Evolutionary conservation across 768 basidiomycete genomes (phyloP), one percentile per base, ranked within the genome.

Genomic region (Termitomyces sp.): DNA sequence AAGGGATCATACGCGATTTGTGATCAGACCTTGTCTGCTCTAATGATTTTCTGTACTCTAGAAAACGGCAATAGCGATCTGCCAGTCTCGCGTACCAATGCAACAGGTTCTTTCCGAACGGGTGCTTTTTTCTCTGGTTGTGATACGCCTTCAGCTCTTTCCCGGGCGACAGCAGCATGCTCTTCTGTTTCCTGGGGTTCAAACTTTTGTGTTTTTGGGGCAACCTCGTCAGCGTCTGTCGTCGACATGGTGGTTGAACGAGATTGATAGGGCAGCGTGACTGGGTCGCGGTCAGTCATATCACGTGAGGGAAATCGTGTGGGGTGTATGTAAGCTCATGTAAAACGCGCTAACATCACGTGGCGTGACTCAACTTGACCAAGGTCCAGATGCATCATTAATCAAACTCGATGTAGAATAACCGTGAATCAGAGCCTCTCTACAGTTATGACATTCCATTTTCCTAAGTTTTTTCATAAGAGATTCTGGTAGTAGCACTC

Each of bases 41-140:
- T 94, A 61, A 93, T 77, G 47, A 94, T 91, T 72, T 78, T 85
- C 68, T 92, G 91, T 40, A 95, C 87, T 58, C 89, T 80, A 2
- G 88, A 75, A 52, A 89, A 77, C 0, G 93, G 93, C 45, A 94
- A 72, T 21, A 88, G 59, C 1, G 91, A 85, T 63, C 85, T 92
- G 34, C 93, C 92, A 32, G 67, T 67, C 56, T 72, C 73, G 39
- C 75, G 66, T 14, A 60, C 64, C 25, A 67, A 45, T 10, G 54
- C 57, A 16, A 64, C 60, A 27, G 67, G 63, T 42, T 70, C 70
- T 54, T 67, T 69, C 57, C 59, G 63, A 47, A 65, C 28, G 4
- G 47, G 64, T 44, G 61, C 57, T 59, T 68, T 70, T 62, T 71
- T 71, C 43, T 57, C 58, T 27, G 59, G 50, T 25, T 19, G 48